Base-by-base conservation (phyloP, 108 stramenopile species). In the Pseudonitzschia multiseries region DNA sequence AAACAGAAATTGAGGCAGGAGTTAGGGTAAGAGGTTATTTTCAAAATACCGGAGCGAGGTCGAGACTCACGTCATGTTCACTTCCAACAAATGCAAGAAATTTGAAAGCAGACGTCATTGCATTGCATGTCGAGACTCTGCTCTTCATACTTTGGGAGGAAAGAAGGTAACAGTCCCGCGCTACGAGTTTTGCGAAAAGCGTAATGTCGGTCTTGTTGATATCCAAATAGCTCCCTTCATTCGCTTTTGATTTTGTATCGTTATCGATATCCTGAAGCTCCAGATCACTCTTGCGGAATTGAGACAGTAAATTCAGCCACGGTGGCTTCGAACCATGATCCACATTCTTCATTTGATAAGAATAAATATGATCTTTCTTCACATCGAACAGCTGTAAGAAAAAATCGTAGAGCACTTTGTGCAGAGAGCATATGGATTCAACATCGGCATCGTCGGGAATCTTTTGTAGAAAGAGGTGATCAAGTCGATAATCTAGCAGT, bases 51-150 rank as follows among this genome's bases (percentile, higher is more conserved):
- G 18, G 18, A 56, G 10, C 22, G 33, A 36, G n/a, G 13, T 40
- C 15, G 28, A 36, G 2, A 2, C 64, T 68, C 42, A 57, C 43
- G 8, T 66, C 42, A 36, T 42, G 46, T 36, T 50, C 63, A 24
- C 67, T 72, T 40, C 57, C 65, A 50, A 68, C 31, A 36, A 60
- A 28, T 0, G 78, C 72, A 28, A 79, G 68, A 60, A 73, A 56
- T 43, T 43, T 57, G 51, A 72, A 79, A 48, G 67, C 78, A 10
- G 42, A 18, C 26, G 72, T 44, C 41, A 79, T 9, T n/a, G 43
- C 66, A 20, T 73, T 41, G 62, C 78, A 79, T 2, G 68, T n/a
- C 5, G 66, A 44, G 15, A 79, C 59, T 64, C 71, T 68, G 21
- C 67, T 59, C 32, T 20, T n/a, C 60, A 79, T 26, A 12, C 57